phyloP scores from a whole-genome alignment of 495 filamentous ascomycete genomes.

The Talaromyces wortmannii region DNA sequence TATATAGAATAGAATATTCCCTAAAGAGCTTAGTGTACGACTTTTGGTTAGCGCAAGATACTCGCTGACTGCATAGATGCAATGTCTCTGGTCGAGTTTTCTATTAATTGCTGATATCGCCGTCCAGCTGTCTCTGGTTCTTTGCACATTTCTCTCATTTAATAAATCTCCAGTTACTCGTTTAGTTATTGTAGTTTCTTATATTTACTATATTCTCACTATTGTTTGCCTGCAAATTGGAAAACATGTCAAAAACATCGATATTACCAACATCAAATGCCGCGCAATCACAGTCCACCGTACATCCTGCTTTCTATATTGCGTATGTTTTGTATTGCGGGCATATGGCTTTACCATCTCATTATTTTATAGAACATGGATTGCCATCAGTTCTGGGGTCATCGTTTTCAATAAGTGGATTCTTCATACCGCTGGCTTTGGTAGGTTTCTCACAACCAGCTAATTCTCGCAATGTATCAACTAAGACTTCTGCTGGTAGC shows the following conservation, averaged over 20 bases:
- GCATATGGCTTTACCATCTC: not conserved
- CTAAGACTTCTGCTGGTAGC: conserved; percentile 1
- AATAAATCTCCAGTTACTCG: not conserved
- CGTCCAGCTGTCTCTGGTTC: not conserved
- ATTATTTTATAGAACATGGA: conserved; percentile 62
- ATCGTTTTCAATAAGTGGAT: conserved; percentile 99
- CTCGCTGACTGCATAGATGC: too few relatives aligned
- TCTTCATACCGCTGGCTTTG: conserved; percentile 66
- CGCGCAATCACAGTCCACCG: conserved; percentile 14
- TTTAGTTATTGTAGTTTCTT: not conserved
- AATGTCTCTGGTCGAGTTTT: too few relatives aligned
- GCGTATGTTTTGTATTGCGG: conserved; percentile 45
- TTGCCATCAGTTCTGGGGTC: conserved; percentile 77
- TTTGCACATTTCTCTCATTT: not conserved
- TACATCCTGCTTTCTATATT: conserved; percentile 83
- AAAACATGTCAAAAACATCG: conserved; percentile 17
- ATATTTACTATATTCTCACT: conserved; percentile 13
- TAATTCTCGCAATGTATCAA: not conserved
- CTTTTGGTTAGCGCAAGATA: not conserved
- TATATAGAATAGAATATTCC: conserved; percentile 4
- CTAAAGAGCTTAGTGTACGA: not conserved
- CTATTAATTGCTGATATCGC: too few relatives aligned
- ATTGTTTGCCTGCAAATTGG: conserved; percentile 40
- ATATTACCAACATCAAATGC: conserved; percentile 24
- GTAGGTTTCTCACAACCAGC: conserved; percentile 41